Conservation (phyloP, 2,329 filamentous ascomycete genomes). For the Ophiocordyceps polyrhachis-furcata region DNA sequence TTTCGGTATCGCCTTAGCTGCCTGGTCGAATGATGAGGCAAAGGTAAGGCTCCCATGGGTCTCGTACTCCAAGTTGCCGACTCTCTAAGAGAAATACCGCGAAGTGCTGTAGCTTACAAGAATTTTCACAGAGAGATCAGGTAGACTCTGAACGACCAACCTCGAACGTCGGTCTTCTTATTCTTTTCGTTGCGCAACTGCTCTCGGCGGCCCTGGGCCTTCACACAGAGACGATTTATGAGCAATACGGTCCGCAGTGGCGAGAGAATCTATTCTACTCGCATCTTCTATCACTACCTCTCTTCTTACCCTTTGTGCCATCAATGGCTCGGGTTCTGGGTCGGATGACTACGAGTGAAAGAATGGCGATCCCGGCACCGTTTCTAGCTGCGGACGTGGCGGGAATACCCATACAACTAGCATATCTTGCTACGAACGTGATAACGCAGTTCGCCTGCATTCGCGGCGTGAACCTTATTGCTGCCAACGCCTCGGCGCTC, state of each 20-base stretch:
- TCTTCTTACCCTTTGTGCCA: slow-evolving; percentile 55
- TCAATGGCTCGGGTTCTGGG: slow-evolving; percentile 45
- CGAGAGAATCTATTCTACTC: slow-evolving; percentile 95
- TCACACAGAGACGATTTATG: slow-evolving; percentile 84
- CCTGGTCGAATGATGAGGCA: slow-evolving; percentile 70
- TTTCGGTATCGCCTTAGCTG: slow-evolving; percentile 67
- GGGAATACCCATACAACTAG: slow-evolving; percentile 42
- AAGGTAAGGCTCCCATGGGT: slow-evolving; percentile 38
- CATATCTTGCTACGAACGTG: slow-evolving; percentile 57
- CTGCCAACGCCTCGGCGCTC: slow-evolving; percentile 70
- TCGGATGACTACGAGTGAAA: slow-evolving; percentile 43
- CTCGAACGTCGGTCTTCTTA: slow-evolving; percentile 48
- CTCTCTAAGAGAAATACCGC: too few relatives aligned
- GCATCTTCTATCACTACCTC: slow-evolving; percentile 52
- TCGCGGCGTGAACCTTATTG: slow-evolving; percentile 85
- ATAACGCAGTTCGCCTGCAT: slow-evolving; percentile 91
- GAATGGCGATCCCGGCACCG: slow-evolving; percentile 21
- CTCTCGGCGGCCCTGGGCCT: slow-evolving; percentile 88
- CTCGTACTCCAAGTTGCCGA: too few relatives aligned
- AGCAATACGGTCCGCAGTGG: slow-evolving; percentile 74
- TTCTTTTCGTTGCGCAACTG: slow-evolving; percentile 75
- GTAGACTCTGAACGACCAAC: slow-evolving; percentile 8
- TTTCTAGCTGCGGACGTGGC: slow-evolving; percentile 12
- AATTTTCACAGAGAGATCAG: neutral
- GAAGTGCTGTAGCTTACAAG: too few relatives aligned